phyloP scores from a whole-genome alignment of 2,329 filamentous ascomycete species.

The Colletotrichum caudatum region DNA sequence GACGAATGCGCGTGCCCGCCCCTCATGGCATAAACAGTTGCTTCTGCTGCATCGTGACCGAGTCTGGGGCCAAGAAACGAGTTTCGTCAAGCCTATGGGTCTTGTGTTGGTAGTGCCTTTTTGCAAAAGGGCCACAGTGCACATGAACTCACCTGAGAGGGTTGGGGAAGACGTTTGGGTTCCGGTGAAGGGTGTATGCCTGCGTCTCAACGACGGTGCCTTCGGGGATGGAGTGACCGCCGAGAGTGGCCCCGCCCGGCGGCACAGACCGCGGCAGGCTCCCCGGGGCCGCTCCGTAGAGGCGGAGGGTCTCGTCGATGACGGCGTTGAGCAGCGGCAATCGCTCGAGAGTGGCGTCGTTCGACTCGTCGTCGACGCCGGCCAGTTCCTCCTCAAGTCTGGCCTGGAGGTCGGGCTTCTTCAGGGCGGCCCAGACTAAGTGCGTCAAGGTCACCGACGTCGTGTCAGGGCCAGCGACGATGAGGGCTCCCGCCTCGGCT shows the following conservation, averaged over 20 bases:
- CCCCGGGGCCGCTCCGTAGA: constrained; percentile 56
- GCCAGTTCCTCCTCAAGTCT: constrained; percentile 52
- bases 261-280: constrained; percentile 57
- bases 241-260: constrained; percentile 52
- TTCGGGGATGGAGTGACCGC: constrained; percentile 54
- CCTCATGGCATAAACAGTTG: constrained; percentile 66
- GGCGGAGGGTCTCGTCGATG: constrained; percentile 59
- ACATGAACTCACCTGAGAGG: constrained; percentile 46
- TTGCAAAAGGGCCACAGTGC: accelerated
- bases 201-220: constrained; percentile 57
- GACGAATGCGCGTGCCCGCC: constrained; percentile 59
- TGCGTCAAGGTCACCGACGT: constrained; percentile 64
- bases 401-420: constrained; percentile 47
- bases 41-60: constrained; percentile 54
- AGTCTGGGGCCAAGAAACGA: constrained; percentile 7
- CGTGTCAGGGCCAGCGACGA: constrained; percentile 65
- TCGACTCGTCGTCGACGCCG: constrained; percentile 43
- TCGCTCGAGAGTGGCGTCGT: constrained; percentile 50
- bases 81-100: constrained; percentile 13
- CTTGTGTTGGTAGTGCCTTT: neutral
- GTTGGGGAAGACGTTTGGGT: constrained; percentile 54
- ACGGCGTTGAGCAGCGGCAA: constrained; percentile 57
- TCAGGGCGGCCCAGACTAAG: constrained; percentile 55
- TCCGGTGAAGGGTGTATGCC: constrained; percentile 61
- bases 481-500: constrained; percentile 57